These are phyloP conservation scores for Mycena indigotica DNA, from an alignment of 768 basidiomycete genomes.

Conservation along the genomic window DNA sequence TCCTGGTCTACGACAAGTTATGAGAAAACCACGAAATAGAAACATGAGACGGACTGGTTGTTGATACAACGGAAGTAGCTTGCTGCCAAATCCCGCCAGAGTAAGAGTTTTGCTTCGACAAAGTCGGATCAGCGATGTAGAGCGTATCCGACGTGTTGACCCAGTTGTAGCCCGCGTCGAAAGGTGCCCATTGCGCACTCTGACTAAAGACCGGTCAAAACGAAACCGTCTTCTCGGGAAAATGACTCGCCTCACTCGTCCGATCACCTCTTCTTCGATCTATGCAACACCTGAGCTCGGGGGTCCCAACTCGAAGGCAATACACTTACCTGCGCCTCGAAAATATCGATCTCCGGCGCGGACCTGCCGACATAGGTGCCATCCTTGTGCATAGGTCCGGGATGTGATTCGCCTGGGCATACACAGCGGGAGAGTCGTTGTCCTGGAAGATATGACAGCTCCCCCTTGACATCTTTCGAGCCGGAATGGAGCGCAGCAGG, in stretches of 20 bases:
- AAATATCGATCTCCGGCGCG: constrained; percentile 64
- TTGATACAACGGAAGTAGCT: constrained; percentile 71
- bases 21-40: constrained; percentile 3
- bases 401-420: constrained; percentile 58
- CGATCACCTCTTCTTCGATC: background rate
- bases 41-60: constrained; percentile 45
- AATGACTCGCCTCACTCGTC: background rate
- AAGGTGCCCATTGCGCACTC: constrained; percentile 67
- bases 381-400: constrained; percentile 50
- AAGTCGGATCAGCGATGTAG: constrained; percentile 51
- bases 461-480: constrained; percentile 47
- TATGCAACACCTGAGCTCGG: no score
- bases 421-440: constrained; percentile 63
- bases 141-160: constrained; percentile 60
- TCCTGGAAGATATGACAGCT: constrained; percentile 51
- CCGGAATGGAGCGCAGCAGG: constrained; percentile 49
- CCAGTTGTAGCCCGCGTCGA: constrained; percentile 62
- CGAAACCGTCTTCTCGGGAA: constrained; percentile 43
- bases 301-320: no score
- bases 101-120: constrained; percentile 63
- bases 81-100: constrained; percentile 80
- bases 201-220: constrained; percentile 47
- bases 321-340: constrained; percentile 39
- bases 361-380: constrained; percentile 54
- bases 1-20: constrained; percentile 34